A percentile compares a stretch with the other conserved stretches of the same genome.
phyloP scores from a whole-genome alignment of 2,329 filamentous ascomycete species.

The Cladosporium cucumerinum region DNA sequence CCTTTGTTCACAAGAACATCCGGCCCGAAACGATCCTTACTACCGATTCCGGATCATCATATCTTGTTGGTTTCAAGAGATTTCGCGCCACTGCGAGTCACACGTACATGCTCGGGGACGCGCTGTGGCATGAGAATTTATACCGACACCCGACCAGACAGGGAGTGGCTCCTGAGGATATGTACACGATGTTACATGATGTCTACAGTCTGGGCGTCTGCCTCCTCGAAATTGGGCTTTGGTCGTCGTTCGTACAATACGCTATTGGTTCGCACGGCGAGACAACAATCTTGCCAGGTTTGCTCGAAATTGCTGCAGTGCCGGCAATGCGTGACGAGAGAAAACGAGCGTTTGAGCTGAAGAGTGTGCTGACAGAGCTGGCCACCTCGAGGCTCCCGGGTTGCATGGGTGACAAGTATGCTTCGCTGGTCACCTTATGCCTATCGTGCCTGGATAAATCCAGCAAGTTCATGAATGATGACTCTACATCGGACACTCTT shows the following conservation, averaged over 20 bases:
- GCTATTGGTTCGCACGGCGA: constrained; percentile 6
- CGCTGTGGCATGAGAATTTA: constrained; percentile 43
- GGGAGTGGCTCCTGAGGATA: constrained; percentile 38
- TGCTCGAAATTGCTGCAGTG: neutral
- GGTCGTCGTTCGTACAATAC: constrained; percentile 39
- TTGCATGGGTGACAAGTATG: constrained; percentile 36
- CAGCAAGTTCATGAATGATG: constrained; percentile 3
- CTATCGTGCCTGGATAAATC: constrained; percentile 32
- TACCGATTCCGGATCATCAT: constrained; percentile 31
- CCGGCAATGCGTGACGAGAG: neutral
- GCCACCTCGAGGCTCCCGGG: constrained; percentile 26
- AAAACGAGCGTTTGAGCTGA: constrained; percentile 16
- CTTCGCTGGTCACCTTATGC: constrained; percentile 33
- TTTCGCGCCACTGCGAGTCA: constrained; percentile 37
- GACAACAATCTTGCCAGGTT: neutral
- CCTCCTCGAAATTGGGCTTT: constrained; percentile 53
- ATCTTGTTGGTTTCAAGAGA: constrained; percentile 47
- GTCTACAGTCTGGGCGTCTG: constrained; percentile 56
- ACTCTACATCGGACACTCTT: neutral
- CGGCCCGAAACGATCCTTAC: constrained; percentile 43
- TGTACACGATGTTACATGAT: constrained; percentile 53
- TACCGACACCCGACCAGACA: constrained; percentile 52
- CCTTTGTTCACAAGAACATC: constrained; percentile 49
- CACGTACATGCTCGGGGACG: constrained; percentile 39
- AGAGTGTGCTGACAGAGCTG: constrained; percentile 23